Percentiles rank a stretch among this genome's conserved stretches.
phyloP scores from a whole-genome alignment of 2,329 filamentous ascomycete species.

The Byssoonygena ceratinophila region DNA sequence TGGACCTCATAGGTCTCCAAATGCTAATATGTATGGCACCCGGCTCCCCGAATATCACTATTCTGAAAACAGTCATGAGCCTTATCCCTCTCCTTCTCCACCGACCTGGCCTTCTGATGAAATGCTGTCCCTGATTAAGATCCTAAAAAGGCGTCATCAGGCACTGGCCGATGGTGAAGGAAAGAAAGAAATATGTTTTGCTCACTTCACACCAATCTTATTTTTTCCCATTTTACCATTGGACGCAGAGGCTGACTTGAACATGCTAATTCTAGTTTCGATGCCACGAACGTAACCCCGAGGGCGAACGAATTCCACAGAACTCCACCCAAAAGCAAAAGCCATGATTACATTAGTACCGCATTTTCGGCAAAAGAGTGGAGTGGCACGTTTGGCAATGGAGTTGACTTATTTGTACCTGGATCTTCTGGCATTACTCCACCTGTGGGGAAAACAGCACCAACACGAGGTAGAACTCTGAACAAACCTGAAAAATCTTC shows the following conservation, averaged over 20 bases:
- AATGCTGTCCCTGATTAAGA: slow-evolving; percentile 19
- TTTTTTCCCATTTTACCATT: background rate
- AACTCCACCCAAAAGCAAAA: slow-evolving; percentile 26
- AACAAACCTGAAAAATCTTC: slow-evolving; percentile 19
- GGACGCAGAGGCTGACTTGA: background rate
- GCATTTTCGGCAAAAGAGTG: slow-evolving; percentile 36
- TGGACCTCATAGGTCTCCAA: background rate
- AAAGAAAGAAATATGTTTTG: background rate
- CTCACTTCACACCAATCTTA: background rate
- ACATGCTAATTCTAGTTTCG: background rate
- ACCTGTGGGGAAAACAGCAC: slow-evolving; percentile 19
- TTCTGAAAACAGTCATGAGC: slow-evolving; percentile 3
- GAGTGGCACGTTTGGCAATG: slow-evolving; percentile 28
- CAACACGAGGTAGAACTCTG: slow-evolving; percentile 20
- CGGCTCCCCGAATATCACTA: slow-evolving; percentile 7
- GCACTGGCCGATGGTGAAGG: background rate
- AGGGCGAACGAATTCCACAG: background rate
- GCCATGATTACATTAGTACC: slow-evolving; percentile 28
- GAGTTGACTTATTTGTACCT: slow-evolving; percentile 30
- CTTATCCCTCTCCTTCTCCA: slow-evolving; percentile 18
- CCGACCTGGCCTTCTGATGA: slow-evolving; percentile 23
- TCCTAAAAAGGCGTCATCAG: background rate
- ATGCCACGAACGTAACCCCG: background rate
- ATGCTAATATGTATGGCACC: slow-evolving; percentile 17
- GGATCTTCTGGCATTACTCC: slow-evolving; percentile 15